phyloP scores from a whole-genome alignment of 2,329 filamentous ascomycete species.

The Boeremia lycopersici region DNA sequence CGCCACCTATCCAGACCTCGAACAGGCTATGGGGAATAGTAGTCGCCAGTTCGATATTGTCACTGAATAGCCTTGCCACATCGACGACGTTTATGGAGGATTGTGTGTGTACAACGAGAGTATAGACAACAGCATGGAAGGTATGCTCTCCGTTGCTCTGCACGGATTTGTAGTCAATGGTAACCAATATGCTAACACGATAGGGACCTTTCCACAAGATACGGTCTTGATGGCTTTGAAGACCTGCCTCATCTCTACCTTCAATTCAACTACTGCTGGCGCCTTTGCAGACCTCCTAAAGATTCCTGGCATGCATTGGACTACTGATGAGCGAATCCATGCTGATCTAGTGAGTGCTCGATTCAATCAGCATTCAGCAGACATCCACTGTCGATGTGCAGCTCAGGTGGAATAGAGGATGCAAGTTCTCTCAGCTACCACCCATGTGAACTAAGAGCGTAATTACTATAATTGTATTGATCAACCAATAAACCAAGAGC shows the following conservation, averaged over 20 bases:
- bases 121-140: constrained; percentile 29
- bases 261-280: constrained; percentile 37
- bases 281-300: constrained; percentile 44
- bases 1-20: constrained; percentile 37
- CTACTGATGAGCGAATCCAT: constrained; percentile 39
- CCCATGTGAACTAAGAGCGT: too few relatives aligned
- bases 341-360: constrained; percentile 33
- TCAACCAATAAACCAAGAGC: too few relatives aligned
- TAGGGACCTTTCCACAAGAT: constrained; percentile 30
- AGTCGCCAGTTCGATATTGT: constrained; percentile 38
- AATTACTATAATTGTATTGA: too few relatives aligned
- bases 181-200: constrained; percentile 32
- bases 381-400: too few relatives aligned
- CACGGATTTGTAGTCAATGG: constrained; percentile 40
- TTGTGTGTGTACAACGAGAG: constrained; percentile 39
- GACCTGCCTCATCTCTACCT: constrained; percentile 25
- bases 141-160: constrained; percentile 41
- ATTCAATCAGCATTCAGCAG: too few relatives aligned
- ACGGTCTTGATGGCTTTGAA: constrained; percentile 13
- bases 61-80: constrained; percentile 29
- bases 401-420: too few relatives aligned
- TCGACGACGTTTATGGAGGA: constrained; percentile 49
- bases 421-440: too few relatives aligned
- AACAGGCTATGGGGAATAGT: constrained; percentile 40
- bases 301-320: constrained; percentile 29